A percentile compares a stretch with the other conserved stretches of the same genome.
phyloP scores from a whole-genome alignment of 1,284 basidiomycete genomes.

The Austroboletus niveus region DNA sequence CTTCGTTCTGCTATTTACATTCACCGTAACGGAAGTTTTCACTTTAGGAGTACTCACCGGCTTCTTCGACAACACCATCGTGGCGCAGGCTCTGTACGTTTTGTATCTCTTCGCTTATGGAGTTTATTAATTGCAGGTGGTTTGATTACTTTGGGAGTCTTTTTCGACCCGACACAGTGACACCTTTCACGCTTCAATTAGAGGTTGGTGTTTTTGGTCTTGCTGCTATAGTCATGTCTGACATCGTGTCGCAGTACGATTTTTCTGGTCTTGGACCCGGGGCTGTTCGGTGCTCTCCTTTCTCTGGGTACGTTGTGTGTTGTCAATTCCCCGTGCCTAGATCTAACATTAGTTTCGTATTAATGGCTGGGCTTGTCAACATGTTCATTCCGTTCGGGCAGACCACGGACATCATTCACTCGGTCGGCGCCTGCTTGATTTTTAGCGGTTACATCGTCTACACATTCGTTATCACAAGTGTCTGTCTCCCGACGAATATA shows the following conservation, averaged over 20 bases:
- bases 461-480: conserved; percentile 81
- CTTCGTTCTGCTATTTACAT: conserved; percentile 71
- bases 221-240: neutral
- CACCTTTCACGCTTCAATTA: conserved; percentile 82
- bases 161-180: conserved; percentile 64
- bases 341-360: conserved; percentile 34
- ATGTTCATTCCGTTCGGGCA: conserved; percentile 78
- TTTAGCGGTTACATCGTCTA: conserved; percentile 86
- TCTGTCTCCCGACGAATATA: conserved; percentile 85
- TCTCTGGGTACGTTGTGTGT: conserved; percentile 54
- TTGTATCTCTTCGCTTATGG: neutral
- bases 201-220: conserved; percentile 46
- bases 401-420: conserved; percentile 75
- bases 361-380: conserved; percentile 74
- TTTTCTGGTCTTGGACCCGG: conserved; percentile 81
- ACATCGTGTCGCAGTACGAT: conserved; percentile 60
- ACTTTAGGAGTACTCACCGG: conserved; percentile 77
- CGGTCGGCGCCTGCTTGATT: conserved; percentile 74
- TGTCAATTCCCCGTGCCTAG: neutral
- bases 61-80: conserved; percentile 72
- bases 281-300: conserved; percentile 76
- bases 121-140: conserved; percentile 36
- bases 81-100: conserved; percentile 81
- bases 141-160: conserved; percentile 83
- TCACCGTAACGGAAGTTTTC: conserved; percentile 79